Evolutionary conservation across 192 early-diverging fungal genomes (phyloP).

Genomic region (Kickxella alabastrina): DNA sequence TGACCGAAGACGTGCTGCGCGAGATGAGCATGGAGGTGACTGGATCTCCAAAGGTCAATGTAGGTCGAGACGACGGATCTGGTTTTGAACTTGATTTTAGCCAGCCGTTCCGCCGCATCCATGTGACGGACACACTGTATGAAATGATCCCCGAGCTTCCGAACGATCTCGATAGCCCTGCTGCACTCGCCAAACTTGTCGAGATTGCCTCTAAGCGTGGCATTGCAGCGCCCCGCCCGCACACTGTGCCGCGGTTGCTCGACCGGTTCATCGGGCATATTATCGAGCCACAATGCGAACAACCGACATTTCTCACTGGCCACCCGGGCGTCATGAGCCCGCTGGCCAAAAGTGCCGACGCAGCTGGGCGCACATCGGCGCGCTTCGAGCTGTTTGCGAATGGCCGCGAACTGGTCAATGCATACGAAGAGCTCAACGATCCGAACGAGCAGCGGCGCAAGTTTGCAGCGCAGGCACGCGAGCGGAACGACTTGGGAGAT

Average conservation of each 20-base stretch:
- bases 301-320: constrained; percentile 77
- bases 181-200: constrained; percentile 6
- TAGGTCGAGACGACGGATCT: constrained; percentile 14
- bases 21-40: constrained; percentile 34
- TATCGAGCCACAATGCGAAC: constrained; percentile 72
- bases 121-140: constrained; percentile 55
- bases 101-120: constrained; percentile 55
- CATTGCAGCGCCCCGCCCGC: constrained; percentile 50
- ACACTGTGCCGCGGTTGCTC: constrained; percentile 63
- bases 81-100: constrained; percentile 48
- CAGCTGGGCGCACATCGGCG: constrained; percentile 51
- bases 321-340: constrained; percentile 82
- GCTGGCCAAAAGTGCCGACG: constrained; percentile 60
- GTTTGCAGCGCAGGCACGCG: constrained; percentile 60
- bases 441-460: constrained; percentile 68
- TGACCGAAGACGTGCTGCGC: constrained; percentile 68
- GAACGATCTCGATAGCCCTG: constrained; percentile 25
- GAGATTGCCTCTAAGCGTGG: constrained; percentile 12
- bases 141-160: constrained; percentile 44
- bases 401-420: constrained; percentile 76
- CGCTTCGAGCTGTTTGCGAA: constrained; percentile 81
- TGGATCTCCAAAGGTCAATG: constrained; percentile 6
- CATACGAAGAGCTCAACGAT: constrained; percentile 88
- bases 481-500: constrained; percentile 63
- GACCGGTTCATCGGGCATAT: constrained; percentile 68